Percentiles rank a stretch among this genome's conserved stretches.
Evolutionary conservation across 2,329 filamentous ascomycete species (phyloP).

Genomic region (Trichoderma pleuroti): DNA sequence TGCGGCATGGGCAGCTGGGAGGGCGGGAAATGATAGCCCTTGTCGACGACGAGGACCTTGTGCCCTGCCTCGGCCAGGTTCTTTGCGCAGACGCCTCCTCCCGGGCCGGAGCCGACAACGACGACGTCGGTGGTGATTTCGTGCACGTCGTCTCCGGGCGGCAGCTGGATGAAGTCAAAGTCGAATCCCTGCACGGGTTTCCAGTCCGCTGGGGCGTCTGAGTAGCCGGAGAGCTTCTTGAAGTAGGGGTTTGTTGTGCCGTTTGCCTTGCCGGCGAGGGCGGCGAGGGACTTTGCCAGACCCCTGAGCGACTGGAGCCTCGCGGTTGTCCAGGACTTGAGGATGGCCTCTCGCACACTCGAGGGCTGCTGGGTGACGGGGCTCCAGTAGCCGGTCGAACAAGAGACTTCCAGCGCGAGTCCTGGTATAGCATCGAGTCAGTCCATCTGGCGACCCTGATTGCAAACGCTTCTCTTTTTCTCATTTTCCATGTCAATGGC

Average conservation of each 20-base stretch:
- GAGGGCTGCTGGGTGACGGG: conserved; percentile 61
- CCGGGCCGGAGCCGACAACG: conserved; percentile 83
- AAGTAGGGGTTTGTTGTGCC: conserved; percentile 55
- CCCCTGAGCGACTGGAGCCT: conserved; percentile 52
- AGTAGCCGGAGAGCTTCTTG: conserved; percentile 54
- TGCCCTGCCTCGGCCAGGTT: conserved; percentile 73
- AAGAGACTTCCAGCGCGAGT: conserved; percentile 60
- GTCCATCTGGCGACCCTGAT: not conserved
- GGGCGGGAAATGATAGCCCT: conserved; percentile 72
- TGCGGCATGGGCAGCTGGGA: conserved; percentile 72
- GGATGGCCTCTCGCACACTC: conserved; percentile 56
- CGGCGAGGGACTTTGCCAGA: conserved; percentile 54
- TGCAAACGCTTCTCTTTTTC: not conserved
- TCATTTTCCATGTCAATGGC: not conserved
- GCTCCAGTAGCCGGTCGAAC: conserved; percentile 63
- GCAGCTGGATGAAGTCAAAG: conserved; percentile 61
- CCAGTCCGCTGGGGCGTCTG: conserved; percentile 51
- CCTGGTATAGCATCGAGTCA: conserved; percentile 35
- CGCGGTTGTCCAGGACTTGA: conserved; percentile 60
- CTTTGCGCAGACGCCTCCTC: conserved; percentile 77
- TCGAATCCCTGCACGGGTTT: conserved; percentile 49
- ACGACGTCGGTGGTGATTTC: conserved; percentile 75
- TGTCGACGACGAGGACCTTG: conserved; percentile 76
- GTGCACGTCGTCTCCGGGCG: conserved; percentile 42
- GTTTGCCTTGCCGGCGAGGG: conserved; percentile 53